Base-by-base conservation (phyloP, 1,284 basidiomycete genomes). In the Fomitopsis schrenkii region DNA sequence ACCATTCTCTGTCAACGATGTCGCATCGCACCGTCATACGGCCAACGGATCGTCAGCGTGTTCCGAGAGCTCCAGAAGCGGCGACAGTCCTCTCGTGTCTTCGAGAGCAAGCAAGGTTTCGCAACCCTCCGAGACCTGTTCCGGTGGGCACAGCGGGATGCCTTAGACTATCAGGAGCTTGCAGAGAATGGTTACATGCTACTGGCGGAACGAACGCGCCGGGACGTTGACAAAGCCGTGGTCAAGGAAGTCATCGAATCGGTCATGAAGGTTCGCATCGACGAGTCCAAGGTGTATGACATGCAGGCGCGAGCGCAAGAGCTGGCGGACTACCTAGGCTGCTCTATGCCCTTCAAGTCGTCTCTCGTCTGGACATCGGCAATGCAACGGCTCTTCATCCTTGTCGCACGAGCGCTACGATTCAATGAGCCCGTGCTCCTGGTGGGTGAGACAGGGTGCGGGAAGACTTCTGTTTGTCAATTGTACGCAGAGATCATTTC, bases 111-210 rank as follows among this genome's bases (percentile, higher is more conserved):
- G 75, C 91, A 97, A 53, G 93, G 95, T 1, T 99, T 98, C 72
- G 97, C 94, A 0, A 99, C 97, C 1, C 83, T 99, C 10, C 92
- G 97, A 63, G 97, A 99, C 74, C 80, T 99, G 12, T 99, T 99
- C 78, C 87, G 97, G 38, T 99, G 97, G 97, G 97, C 96, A 3
- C 89, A 89, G 15, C 83, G 97, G 62, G 91, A 93, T 62, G 93
- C 95, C 1, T 81, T 94, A 46, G 88, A 91, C 6, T 95, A 97
- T 71, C 90, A 98, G 71, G 90, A 97, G 72, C 81, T 99, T 52
- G 97, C 97, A 0, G 90, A 97, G 67, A 95, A 98, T 67, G 97
- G 97, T 0, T 99, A 96, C 76, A 98, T 99, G 96, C 83, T 99
- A 7, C 81, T 99, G 12, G 97, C 95, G 0, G 97, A 99, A 75